Evolutionary conservation across 305 asterid genomes (phyloP), one percentile per base, ranked within the genome.

Genomic region (Fraxinus paxiana): DNA sequence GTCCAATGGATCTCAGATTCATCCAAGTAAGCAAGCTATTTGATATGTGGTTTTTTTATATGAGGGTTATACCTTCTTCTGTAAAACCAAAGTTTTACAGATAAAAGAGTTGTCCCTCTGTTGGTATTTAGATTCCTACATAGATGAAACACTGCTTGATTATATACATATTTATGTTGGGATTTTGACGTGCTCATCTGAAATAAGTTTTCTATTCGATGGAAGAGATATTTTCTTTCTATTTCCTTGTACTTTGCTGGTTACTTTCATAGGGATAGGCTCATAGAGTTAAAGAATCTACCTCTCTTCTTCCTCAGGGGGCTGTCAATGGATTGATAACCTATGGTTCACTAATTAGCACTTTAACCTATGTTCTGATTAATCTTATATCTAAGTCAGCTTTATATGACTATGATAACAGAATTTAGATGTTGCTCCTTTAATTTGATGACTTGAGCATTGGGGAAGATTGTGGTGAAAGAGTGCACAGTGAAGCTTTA

Each of bases 1-100:
- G 84, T 67, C 90, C 73, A 85, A 83, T 81, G 92, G 86, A 83
- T 86, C 94, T 77, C 90, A 87, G 83, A 77, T 85, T 59, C 89
- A 82, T 77, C 77, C 88, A 75, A 71, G 96, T 91, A 90, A 85
- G 90, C 30, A 61, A 30, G 43, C 72, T 83, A 85, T 80, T 76
- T 22, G 35, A 75, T 73, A 75, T 59, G 15, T 33, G 51, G n/a
- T 28, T n/a, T 76, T 48, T 30, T n/a, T 54, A 31, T n/a, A 48
- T n/a, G 46, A 18, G 17, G 26, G n/a, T 20, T 22, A 10, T 51
- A 31, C 46, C 31, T 1, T 9, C 28, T 28, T 43, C 34, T 38
- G 5, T 10, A 12, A 38, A 38, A 12, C 12, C 13, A 12, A 31
- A 5, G 37, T 75, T 75, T 12, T 24, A 43, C 31, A 75, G 18